These are phyloP conservation scores for Carex pumila DNA, from an alignment of 176 grass and related monocot species.

Conservation along the genomic window DNA sequence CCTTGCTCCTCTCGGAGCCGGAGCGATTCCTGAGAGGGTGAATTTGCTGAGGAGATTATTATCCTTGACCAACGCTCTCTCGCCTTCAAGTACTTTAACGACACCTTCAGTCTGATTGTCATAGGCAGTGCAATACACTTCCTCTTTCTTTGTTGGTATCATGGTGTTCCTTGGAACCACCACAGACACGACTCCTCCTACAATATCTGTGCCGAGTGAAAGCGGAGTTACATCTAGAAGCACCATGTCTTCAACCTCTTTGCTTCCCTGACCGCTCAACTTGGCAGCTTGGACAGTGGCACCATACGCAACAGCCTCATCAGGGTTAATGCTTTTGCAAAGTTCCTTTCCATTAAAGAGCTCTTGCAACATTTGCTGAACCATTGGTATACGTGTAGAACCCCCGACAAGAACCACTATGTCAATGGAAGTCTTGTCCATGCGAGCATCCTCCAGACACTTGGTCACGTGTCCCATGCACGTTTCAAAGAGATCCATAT, in stretches of 20 bases:
- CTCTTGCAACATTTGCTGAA: too few species aligned
- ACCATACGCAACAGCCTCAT: conserved; percentile 13
- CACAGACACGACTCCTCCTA: background rate
- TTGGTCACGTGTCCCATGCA: conserved; percentile 30
- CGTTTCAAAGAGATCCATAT: conserved; percentile 37
- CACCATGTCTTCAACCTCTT: background rate
- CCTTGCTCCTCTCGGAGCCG: background rate
- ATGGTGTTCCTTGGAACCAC: conserved; percentile 8
- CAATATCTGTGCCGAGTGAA: conserved; percentile 1
- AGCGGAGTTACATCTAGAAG: background rate
- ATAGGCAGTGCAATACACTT: background rate
- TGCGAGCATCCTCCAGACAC: conserved; percentile 15
- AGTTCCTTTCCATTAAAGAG: conserved; percentile 16
- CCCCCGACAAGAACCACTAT: conserved; percentile 26
- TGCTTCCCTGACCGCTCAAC: background rate
- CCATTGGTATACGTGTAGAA: conserved; percentile 22
- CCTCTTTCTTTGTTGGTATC: background rate
- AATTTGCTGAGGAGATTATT: conserved; percentile 20
- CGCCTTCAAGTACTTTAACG: conserved; percentile 11
- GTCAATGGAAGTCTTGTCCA: conserved; percentile 24
- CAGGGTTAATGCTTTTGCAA: conserved; percentile 13
- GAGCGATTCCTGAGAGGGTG: background rate
- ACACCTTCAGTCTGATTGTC: background rate
- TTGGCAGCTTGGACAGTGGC: background rate
- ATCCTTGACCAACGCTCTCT: background rate